Evolutionary conservation across 23 red algal genomes (phyloP), one percentile per base, ranked within the genome.

Genomic region (Gracilaria caudata): DNA sequence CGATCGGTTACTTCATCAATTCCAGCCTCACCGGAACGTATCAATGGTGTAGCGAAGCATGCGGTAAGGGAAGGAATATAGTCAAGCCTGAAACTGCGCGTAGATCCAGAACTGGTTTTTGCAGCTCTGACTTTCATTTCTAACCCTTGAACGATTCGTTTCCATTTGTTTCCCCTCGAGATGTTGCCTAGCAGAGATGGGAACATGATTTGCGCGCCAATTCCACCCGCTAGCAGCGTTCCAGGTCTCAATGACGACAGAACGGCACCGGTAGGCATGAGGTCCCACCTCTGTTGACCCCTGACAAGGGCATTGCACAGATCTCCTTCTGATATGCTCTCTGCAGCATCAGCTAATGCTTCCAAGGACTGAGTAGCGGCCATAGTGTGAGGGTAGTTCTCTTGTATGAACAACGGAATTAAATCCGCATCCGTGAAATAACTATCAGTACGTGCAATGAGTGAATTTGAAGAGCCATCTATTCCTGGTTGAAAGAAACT

Each of bases 381-480:
- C 51, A 30, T 54, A 26, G 88, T 80, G n/a, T 78, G 78, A 45
- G 90, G 51, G 56, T 99, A 99, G 73, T 99, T 99, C 55, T 99
- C 93, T 61, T 92, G 82, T 36, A 99, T 86, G 70, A 99, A 93
- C 46, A 99, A 82, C 5, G 97, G 97, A 70, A 99, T 86, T 55
- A 99, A 44, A 81, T 99, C 97, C 16, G 87, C 38, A 83, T 99
- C 97, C 20, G 92, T 78, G 57, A 95, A 99, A 68, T 92, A 99
- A 44, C 73, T 85, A 28, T 99, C 97, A 25, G 92, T 77, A 23
- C 92, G 90, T 24, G 86, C 77, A 40, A 81, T 79, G 23, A 98
- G 51, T 1, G 84, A 84, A 25, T 88, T 79, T 58, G 71, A 40
- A 39, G 89, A 81, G 51, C 84, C 78, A 45, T 74, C 76, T n/a